Percentiles rank a stretch among this genome's conserved stretches.
These are phyloP conservation scores for Canavalia ensiformis DNA, from an alignment of 306 rosid species.

Conservation along the genomic window DNA sequence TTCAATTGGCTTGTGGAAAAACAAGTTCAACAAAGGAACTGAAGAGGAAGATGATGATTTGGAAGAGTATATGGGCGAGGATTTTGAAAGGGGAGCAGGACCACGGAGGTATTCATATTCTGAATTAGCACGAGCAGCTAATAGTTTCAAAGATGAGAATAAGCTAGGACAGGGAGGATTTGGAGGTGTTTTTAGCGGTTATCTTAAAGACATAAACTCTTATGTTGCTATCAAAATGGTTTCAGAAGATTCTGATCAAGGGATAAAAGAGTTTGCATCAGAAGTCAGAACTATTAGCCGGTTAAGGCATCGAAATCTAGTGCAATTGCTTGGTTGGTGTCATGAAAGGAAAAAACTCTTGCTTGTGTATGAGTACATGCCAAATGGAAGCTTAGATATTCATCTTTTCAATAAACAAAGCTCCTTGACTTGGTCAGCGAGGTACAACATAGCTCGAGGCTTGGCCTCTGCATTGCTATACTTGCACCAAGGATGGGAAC, in stretches of 20 bases:
- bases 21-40: not conserved
- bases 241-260: constrained; percentile 51
- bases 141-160: constrained; percentile 44
- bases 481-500: constrained; percentile 58
- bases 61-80: constrained; percentile 47
- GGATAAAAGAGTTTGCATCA: constrained; percentile 54
- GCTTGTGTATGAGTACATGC: constrained; percentile 56
- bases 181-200: constrained; percentile 57
- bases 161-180: constrained; percentile 62
- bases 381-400: constrained; percentile 57
- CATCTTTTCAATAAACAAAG: constrained; percentile 50
- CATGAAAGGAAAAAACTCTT: constrained; percentile 42
- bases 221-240: constrained; percentile 54
- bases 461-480: constrained; percentile 53
- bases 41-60: constrained; percentile 41
- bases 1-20: constrained; percentile 30
- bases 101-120: constrained; percentile 47
- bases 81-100: constrained; percentile 51
- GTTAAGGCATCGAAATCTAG: constrained; percentile 56
- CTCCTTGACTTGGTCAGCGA: constrained; percentile 43
- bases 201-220: constrained; percentile 35
- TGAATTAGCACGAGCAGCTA: constrained; percentile 47
- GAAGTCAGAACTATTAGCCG: constrained; percentile 53
- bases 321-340: constrained; percentile 61
- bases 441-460: constrained; percentile 51